Percentiles rank a stretch among this genome's conserved stretches.
Conservation (phyloP, 805 yeast species). For the Suhomyces prunicola region DNA sequence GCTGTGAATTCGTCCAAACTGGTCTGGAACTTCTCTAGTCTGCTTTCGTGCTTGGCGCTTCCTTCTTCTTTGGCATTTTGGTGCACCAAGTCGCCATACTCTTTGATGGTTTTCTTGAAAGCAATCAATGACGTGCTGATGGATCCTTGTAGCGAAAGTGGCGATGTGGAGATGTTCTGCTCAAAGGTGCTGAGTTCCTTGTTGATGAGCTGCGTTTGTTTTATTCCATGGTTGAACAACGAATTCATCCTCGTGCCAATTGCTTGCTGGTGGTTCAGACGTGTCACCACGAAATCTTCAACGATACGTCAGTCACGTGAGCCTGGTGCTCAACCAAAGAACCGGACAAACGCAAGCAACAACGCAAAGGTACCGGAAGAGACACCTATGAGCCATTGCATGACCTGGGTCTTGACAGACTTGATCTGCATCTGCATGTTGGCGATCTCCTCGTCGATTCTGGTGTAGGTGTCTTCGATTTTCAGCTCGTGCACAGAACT, state of each 20-base stretch:
- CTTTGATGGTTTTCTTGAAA: slow-evolving; percentile 71
- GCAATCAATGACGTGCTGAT: slow-evolving; percentile 78
- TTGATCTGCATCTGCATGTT: slow-evolving; percentile 95
- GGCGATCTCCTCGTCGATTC: slow-evolving; percentile 92
- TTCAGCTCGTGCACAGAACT: slow-evolving; percentile 88
- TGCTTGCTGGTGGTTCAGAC: not conserved
- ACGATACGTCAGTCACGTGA: not conserved
- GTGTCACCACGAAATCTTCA: not conserved
- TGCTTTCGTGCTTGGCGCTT: slow-evolving; percentile 46
- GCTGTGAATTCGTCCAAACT: slow-evolving; percentile 45
- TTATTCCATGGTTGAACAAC: slow-evolving; percentile 83
- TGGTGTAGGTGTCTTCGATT: slow-evolving; percentile 90
- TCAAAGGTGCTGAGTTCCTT: slow-evolving; percentile 69
- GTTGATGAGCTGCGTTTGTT: slow-evolving; percentile 72
- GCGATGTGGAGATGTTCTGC: slow-evolving; percentile 61
- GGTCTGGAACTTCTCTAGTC: slow-evolving; percentile 56
- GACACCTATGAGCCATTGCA: slow-evolving; percentile 98
- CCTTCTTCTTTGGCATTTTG: slow-evolving; percentile 58
- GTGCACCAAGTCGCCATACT: slow-evolving; percentile 54
- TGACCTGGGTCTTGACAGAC: slow-evolving; percentile 90
- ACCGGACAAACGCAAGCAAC: slow-evolving; percentile 84
- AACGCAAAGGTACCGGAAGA: slow-evolving; percentile 97
- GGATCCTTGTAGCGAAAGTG: slow-evolving; percentile 72
- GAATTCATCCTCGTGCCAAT: slow-evolving; percentile 54
- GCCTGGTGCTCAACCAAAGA: slow-evolving; percentile 49